Conservation (phyloP, 169 alveolate species). For the Cryptosporidium sp. region DNA sequence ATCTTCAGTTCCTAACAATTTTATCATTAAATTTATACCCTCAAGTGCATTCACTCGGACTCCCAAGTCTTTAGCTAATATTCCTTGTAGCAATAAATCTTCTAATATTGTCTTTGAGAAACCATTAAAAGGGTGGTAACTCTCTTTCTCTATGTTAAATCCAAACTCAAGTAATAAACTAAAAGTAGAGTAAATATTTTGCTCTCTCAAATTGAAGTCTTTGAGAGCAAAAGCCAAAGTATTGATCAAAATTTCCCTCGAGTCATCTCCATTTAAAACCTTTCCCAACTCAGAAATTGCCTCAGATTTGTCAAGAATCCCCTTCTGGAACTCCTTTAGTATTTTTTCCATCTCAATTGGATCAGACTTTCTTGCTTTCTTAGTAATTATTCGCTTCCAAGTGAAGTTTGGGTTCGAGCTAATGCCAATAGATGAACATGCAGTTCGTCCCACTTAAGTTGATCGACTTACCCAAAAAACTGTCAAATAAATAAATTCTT, state of each 20-base stretch:
- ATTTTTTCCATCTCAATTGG: conserved; percentile 17
- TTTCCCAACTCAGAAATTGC: not conserved
- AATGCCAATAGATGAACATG: not conserved
- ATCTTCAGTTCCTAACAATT: not conserved
- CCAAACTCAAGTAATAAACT: conserved; percentile 29
- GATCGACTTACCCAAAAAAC: not conserved
- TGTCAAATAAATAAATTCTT: not conserved
- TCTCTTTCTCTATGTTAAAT: not conserved
- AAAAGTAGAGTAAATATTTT: not conserved
- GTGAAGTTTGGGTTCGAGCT: not conserved
- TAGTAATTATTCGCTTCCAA: not conserved
- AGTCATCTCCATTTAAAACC: not conserved
- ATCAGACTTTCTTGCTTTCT: not conserved
- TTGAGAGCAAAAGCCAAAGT: conserved; percentile 23
- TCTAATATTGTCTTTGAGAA: not conserved
- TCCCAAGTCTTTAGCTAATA: conserved; percentile 6
- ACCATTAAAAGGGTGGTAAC: not conserved
- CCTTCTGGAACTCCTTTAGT: conserved; percentile 22
- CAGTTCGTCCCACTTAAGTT: not conserved
- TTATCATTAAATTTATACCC: conserved; percentile 25
- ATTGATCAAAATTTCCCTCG: conserved; percentile 16
- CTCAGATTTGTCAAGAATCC: conserved; percentile 24
- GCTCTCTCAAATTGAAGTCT: conserved; percentile 25
- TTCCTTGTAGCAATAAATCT: conserved; percentile 26
- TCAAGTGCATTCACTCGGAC: conserved; percentile 15